A percentile compares a stretch with the other conserved stretches of the same genome.
These are phyloP conservation scores for Coemansia interrupta DNA, from an alignment of 192 early-diverging fungal genomes.

Conservation along the genomic window DNA sequence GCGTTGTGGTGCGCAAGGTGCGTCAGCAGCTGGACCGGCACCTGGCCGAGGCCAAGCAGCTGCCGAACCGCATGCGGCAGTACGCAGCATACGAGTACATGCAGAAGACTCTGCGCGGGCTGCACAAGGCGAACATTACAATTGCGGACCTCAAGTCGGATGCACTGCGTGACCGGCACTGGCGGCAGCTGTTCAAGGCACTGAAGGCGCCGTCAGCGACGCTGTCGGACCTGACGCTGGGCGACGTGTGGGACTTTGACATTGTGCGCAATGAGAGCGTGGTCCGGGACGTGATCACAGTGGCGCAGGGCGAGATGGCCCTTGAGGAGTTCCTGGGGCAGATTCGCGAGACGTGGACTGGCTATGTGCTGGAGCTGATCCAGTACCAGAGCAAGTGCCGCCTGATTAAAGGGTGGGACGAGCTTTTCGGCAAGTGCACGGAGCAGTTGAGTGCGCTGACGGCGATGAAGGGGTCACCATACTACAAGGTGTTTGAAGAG, in stretches of 20 bases:
- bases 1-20: conserved; percentile 85
- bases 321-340: conserved; percentile 96
- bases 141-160: conserved; percentile 92
- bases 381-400: conserved; percentile 97
- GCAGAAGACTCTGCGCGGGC: conserved; percentile 75
- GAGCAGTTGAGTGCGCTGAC: conserved; percentile 93
- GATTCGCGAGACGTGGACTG: conserved; percentile 86
- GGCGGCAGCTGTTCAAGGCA: conserved; percentile 88
- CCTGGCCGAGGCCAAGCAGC: conserved; percentile 76
- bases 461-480: conserved; percentile 96
- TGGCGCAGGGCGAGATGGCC: conserved; percentile 99
- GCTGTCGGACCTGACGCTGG: conserved; percentile 85
- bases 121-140: conserved; percentile 77
- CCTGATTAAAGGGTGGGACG: conserved; percentile 97
- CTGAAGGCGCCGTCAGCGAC: conserved; percentile 69
- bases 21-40: conserved; percentile 82
- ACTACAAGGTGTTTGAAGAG: conserved; percentile 98
- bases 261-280: conserved; percentile 78
- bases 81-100: conserved; percentile 96
- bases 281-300: conserved; percentile 85
- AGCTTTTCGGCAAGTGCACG: conserved; percentile 91
- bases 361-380: conserved; percentile 89
- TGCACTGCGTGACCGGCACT: conserved; percentile 93
- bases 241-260: conserved; percentile 93
- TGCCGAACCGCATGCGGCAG: conserved; percentile 94